Evolutionary conservation across 23 red algal species (phyloP), one percentile per base, ranked within the genome.

Genomic region (Gracilaria domingensis): DNA sequence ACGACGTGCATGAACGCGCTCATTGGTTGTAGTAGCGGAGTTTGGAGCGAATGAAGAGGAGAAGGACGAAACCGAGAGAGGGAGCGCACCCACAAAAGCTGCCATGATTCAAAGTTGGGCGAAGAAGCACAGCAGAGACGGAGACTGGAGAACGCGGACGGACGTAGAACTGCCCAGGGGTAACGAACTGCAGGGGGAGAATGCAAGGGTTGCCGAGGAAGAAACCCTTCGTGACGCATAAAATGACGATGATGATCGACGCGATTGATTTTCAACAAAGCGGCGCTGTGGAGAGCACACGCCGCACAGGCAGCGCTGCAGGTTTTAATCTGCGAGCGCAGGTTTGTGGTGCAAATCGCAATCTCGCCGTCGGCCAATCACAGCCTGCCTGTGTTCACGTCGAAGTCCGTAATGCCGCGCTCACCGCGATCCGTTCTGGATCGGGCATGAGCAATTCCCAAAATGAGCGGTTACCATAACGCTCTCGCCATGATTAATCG

Each of bases 31-130:
- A 37, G 38, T 51, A 14, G 72, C 23, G 72, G 38, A 50, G 20
- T 12, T 30, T n/a, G 39, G 9, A 30, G 72, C 40, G 38, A 77
- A 77, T 1, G 40, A 30, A 45, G 42, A 48, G 45, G 40, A 49
- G 72, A 77, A 77, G 20, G 38, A 44, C 1, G 72, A 51, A 29
- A 20, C 72, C 5, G 72, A 29, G 39, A 77, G 72, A 7, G 72
- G 72, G 38, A 77, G 40, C 3, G 72, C 72, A 9, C 39, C 72
- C 23, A 77, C 72, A 20, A 77, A 77, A 16, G 72, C 72, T 77
- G 72, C 42, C 72, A 77, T 77, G 20, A 5, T 77, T 49, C 72
- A 8, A 30, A 28, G 23, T 11, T 26, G 6, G 17, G 42, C 11
- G 38, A 6, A 29, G 72, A 16, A 77, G n/a, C 21, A 23, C 40